phyloP scores from a whole-genome alignment of 2,329 filamentous ascomycete species.

The Chrysoporthe austroafricana region DNA sequence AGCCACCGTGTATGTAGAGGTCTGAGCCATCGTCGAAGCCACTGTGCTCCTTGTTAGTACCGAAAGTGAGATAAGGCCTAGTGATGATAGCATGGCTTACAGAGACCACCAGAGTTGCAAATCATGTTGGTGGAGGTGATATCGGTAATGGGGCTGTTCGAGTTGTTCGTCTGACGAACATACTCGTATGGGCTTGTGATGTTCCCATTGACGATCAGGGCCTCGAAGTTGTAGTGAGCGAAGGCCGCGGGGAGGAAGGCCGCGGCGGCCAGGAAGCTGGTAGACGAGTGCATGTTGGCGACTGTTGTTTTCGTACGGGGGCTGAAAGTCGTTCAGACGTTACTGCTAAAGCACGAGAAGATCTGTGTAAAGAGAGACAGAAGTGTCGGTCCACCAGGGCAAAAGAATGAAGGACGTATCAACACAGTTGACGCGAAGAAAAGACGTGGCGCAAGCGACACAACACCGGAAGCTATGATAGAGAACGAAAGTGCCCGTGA shows the following conservation, averaged over 20 bases:
- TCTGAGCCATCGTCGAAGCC: constrained; percentile 41
- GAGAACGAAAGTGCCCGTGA: constrained; percentile 20
- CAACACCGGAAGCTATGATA: constrained; percentile 10
- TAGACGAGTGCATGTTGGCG: constrained; percentile 17
- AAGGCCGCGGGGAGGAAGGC: constrained; percentile 24
- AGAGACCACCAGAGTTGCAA: constrained; percentile 40
- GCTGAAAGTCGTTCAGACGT: not conserved
- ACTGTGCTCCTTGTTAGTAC: constrained; percentile 21
- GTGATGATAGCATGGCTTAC: not conserved
- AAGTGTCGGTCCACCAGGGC: constrained; percentile 21
- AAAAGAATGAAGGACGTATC: constrained; percentile 27
- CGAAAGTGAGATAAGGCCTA: too few relatives aligned
- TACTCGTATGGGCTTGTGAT: constrained; percentile 32
- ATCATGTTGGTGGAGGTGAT: constrained; percentile 43
- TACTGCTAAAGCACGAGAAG: not conserved
- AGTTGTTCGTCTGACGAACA: constrained; percentile 33
- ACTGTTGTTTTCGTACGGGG: not conserved
- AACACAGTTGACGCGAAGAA: constrained; percentile 25
- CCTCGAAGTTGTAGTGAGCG: constrained; percentile 32
- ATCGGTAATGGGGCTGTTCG: constrained; percentile 45
- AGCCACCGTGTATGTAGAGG: constrained; percentile 41
- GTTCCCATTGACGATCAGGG: constrained; percentile 32
- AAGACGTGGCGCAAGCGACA: constrained; percentile 26
- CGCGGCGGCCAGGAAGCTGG: constrained; percentile 17
- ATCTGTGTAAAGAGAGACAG: constrained; percentile 9